Evolutionary conservation across 345 rosid species (phyloP).

Genomic region (Dimocarpus longan): DNA sequence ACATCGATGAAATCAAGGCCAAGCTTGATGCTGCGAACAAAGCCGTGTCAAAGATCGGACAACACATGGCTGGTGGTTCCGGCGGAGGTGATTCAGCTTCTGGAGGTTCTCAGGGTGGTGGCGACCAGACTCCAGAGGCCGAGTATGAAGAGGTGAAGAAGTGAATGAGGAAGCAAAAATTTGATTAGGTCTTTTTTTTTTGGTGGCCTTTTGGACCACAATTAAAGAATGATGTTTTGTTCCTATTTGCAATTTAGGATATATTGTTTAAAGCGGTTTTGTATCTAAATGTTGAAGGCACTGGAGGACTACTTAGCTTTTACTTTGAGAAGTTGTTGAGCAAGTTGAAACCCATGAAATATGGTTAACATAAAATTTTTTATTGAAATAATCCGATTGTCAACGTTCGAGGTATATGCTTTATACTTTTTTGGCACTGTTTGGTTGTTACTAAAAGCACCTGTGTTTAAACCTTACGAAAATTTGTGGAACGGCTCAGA

Average conservation of each 20-base stretch:
- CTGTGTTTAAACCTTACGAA: too few relatives aligned
- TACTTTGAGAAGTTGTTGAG: neutral
- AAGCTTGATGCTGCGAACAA: conserved; percentile 81
- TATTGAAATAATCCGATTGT: conserved; percentile 4
- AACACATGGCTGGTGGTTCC: conserved; percentile 70
- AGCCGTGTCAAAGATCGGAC: conserved; percentile 85
- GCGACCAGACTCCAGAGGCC: conserved; percentile 75
- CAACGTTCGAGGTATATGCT: too few relatives aligned
- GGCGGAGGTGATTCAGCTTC: conserved; percentile 45
- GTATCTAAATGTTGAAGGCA: conserved; percentile 7
- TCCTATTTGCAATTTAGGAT: conserved; percentile 8
- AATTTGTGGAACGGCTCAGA: too few relatives aligned
- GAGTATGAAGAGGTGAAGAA: conserved; percentile 87
- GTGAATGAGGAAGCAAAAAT: conserved; percentile 25
- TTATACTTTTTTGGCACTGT: too few relatives aligned
- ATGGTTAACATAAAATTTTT: conserved; percentile 13
- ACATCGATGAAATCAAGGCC: conserved; percentile 65
- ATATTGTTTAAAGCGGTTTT: neutral
- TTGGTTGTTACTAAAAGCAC: too few relatives aligned
- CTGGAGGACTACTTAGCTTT: neutral
- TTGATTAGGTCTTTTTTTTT: neutral
- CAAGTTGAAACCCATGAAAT: neutral
- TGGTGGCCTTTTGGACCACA: neutral
- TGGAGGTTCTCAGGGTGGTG: conserved; percentile 68
- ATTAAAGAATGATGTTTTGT: neutral